These are phyloP conservation scores for Casuarina glauca DNA, from an alignment of 306 rosid genomes.

Conservation along the genomic window DNA sequence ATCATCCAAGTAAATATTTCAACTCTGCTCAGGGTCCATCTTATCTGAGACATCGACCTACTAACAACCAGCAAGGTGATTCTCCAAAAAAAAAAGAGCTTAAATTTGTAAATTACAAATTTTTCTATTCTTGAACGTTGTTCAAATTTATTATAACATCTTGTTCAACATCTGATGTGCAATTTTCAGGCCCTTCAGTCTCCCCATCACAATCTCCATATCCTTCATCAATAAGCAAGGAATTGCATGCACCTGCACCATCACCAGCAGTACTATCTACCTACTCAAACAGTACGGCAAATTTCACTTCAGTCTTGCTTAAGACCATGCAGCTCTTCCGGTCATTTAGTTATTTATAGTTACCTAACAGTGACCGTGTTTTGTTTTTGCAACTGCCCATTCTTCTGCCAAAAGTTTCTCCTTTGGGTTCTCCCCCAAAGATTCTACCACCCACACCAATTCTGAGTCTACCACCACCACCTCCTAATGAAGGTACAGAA, in stretches of 20 bases:
- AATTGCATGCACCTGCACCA: slow-evolving; percentile 52
- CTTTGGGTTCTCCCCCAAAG: slow-evolving; percentile 54
- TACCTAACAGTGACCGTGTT: slow-evolving; percentile 25
- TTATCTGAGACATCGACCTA: slow-evolving; percentile 43
- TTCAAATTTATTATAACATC: slow-evolving; percentile 14
- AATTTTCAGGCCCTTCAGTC: slow-evolving; percentile 48
- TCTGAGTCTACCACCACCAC: slow-evolving; percentile 83
- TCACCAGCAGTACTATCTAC: slow-evolving; percentile 46
- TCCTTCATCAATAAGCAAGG: slow-evolving; percentile 43
- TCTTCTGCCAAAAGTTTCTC: slow-evolving; percentile 61
- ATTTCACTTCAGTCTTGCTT: slow-evolving; percentile 17
- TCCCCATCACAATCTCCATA: slow-evolving; percentile 51
- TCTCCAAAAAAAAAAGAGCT: slow-evolving; percentile 7
- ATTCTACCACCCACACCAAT: slow-evolving; percentile 63
- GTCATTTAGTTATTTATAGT: slow-evolving; percentile 16
- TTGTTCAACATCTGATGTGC: slow-evolving; percentile 7
- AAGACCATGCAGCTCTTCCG: slow-evolving; percentile 15
- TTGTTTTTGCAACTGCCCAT: slow-evolving; percentile 53
- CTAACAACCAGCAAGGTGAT: slow-evolving; percentile 58
- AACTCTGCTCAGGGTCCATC: slow-evolving; percentile 42
- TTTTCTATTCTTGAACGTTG: slow-evolving; percentile 17
- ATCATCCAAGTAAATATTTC: slow-evolving; percentile 38
- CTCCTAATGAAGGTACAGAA: slow-evolving; percentile 72
- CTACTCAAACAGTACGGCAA: slow-evolving; percentile 53
- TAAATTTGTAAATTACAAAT: slow-evolving; percentile 3